These are phyloP conservation scores for Apophysomyces ossiformis DNA, from an alignment of 371 early-diverging fungal genomes.

Conservation along the genomic window DNA sequence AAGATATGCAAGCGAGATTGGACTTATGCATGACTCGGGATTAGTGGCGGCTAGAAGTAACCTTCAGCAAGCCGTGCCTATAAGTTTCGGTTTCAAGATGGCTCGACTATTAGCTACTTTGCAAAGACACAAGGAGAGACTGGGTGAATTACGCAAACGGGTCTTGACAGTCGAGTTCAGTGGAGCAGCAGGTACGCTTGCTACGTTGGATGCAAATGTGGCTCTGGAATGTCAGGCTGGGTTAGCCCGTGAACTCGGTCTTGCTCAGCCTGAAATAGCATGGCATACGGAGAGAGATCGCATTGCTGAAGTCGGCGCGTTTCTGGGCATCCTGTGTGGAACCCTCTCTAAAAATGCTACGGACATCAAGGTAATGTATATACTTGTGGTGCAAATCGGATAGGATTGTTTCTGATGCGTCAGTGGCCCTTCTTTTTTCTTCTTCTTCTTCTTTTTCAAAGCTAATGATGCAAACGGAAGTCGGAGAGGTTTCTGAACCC, in stretches of 20 bases:
- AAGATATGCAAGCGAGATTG: neutral
- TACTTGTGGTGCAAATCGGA: neutral
- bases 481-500: constrained; percentile 29
- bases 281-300: constrained; percentile 25
- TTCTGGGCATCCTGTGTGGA: constrained; percentile 19
- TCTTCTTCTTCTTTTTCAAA: neutral
- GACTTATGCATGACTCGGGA: neutral
- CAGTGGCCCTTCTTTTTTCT: too few relatives aligned
- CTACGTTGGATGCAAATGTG: constrained; percentile 15
- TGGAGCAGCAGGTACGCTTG: constrained; percentile 25
- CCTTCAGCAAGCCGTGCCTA: constrained; percentile 29
- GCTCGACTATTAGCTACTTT: constrained; percentile 25
- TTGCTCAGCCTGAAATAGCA: constrained; percentile 24
- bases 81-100: constrained; percentile 31
- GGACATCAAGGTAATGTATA: constrained; percentile 19
- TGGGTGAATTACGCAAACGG: constrained; percentile 13
- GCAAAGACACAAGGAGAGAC: constrained; percentile 20
- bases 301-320: constrained; percentile 21
- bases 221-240: constrained; percentile 21
- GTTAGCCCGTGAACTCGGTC: constrained; percentile 20
- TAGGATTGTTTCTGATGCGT: too few relatives aligned
- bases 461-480: constrained; percentile 34
- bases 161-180: constrained; percentile 23
- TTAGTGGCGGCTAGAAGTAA: constrained; percentile 29
- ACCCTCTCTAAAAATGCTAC: constrained; percentile 27